phyloP scores from a whole-genome alignment of 75 land plant species.

The Cupressus sempervirens region DNA sequence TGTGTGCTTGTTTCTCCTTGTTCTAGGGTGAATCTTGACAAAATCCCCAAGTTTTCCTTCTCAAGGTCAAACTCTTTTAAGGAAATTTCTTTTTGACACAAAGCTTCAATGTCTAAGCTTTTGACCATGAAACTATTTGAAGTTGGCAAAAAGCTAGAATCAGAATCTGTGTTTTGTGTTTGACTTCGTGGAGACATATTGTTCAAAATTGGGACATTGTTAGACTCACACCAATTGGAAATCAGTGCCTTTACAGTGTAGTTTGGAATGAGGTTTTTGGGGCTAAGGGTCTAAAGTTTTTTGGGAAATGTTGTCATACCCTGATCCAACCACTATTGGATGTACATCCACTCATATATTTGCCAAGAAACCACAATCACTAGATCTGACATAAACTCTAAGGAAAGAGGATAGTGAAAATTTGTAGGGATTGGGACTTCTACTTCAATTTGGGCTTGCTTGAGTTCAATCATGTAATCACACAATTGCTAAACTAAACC shows the following conservation, averaged over 20 bases:
- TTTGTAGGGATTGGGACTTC: slow-evolving; percentile 43
- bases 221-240: slow-evolving; percentile 50
- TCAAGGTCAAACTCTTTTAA: not conserved
- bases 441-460: slow-evolving; percentile 17
- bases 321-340: slow-evolving; percentile 55
- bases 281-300: slow-evolving; percentile 36
- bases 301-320: slow-evolving; percentile 46
- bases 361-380: slow-evolving; percentile 62
- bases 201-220: slow-evolving; percentile 30
- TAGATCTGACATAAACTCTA: slow-evolving; percentile 51
- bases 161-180: not conserved
- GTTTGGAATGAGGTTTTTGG: slow-evolving; percentile 48
- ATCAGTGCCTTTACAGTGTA: slow-evolving; percentile 56
- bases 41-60: not conserved
- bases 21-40: too few species aligned
- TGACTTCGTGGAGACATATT: not conserved
- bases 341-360: slow-evolving; percentile 44
- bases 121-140: not conserved
- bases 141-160: not conserved
- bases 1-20: slow-evolving; percentile 12
- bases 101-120: not conserved
- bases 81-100: not conserved
- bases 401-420: slow-evolving; percentile 44
- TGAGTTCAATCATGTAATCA: slow-evolving; percentile 22
- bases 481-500: slow-evolving; percentile 24